Evolutionary conservation across 495 filamentous ascomycete species (phyloP), one percentile per base, ranked within the genome.

Genomic region (Penicillium odoratum): DNA sequence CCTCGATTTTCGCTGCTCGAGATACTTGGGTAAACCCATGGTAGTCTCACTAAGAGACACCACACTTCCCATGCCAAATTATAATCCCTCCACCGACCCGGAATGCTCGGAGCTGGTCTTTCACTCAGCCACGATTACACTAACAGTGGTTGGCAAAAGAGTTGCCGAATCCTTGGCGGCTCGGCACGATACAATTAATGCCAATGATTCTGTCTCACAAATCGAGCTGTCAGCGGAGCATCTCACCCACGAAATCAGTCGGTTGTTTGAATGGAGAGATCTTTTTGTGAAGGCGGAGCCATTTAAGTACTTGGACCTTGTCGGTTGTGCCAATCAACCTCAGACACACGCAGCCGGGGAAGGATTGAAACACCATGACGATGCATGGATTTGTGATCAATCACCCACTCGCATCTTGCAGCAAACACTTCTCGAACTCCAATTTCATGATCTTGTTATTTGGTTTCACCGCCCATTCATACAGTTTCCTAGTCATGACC

Each of bases 1-100:
- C 47, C 62, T 74, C 1, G 69, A 72, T 52, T 72, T 69, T 46
- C 67, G 67, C n/a, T 72, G 71, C 49, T 67, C 67, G 8, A 57
- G 69, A 49, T 57, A 70, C 16, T 40, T 69, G 7, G 69, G 69
- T 18, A 67, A 68, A 36, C 65, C 71, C 15, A 31, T 48, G 26
- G 25, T 16, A n/a, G 46, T 30, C 13, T 33, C 28, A 3, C 15
- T 48, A 16, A 48, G 46, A 29, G 46, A 29, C 46, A 31, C 26
- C n/a, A 31, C 15, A 3, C 31, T 67, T 16, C 59, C 53, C 3
- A 57, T 58, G 40, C 34, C 49, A 26, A 3, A 33, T 9, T 45
- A 55, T 52, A 2, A 43, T 3, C 26, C 29, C 0, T 34, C 57
- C 11, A 28, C 51, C 26, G 48, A 40, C 15, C n/a, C 49, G 15